Conservation (phyloP, 306 rosid genomes). For the Cucurbita pepo region DNA sequence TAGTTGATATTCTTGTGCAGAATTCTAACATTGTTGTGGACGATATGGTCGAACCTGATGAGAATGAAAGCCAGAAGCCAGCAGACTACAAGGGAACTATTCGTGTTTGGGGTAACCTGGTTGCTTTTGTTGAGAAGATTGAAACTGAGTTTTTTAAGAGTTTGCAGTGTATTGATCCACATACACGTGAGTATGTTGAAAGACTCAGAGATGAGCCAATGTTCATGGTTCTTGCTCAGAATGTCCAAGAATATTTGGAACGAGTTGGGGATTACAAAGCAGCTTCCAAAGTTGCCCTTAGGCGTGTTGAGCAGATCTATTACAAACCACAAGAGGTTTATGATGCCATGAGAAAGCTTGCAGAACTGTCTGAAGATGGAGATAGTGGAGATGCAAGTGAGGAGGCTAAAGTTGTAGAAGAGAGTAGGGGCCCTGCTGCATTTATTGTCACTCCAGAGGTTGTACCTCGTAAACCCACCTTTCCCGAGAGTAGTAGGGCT, state of each 20-base stretch:
- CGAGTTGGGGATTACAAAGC: conserved; percentile 48
- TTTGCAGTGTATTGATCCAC: conserved; percentile 94
- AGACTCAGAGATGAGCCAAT: conserved; percentile 81
- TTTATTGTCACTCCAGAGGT: conserved; percentile 64
- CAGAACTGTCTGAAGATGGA: conserved; percentile 44
- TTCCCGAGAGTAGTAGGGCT: conserved; percentile 65
- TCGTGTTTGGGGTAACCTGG: conserved; percentile 86
- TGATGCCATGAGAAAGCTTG: conserved; percentile 84
- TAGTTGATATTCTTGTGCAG: conserved; percentile 74
- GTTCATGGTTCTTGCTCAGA: conserved; percentile 80
- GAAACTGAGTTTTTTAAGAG: conserved; percentile 87
- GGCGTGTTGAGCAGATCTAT: conserved; percentile 72
- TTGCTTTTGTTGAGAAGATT: conserved; percentile 68
- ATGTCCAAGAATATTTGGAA: conserved; percentile 85
- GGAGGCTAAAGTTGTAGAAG: conserved; percentile 45
- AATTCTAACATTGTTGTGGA: conserved; percentile 66
- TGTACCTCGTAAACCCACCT: conserved; percentile 75
- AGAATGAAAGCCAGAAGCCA: conserved; percentile 83
- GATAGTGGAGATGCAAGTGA: conserved; percentile 28
- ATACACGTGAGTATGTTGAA: conserved; percentile 90
- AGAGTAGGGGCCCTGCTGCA: conserved; percentile 51
- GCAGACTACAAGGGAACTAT: conserved; percentile 55
- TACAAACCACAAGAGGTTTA: conserved; percentile 94
- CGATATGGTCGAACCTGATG: conserved; percentile 71
- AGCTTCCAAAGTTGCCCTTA: conserved; percentile 68